These are phyloP conservation scores for Lasiosphaeris hirsuta DNA, from an alignment of 495 filamentous ascomycete species.

Conservation along the genomic window DNA sequence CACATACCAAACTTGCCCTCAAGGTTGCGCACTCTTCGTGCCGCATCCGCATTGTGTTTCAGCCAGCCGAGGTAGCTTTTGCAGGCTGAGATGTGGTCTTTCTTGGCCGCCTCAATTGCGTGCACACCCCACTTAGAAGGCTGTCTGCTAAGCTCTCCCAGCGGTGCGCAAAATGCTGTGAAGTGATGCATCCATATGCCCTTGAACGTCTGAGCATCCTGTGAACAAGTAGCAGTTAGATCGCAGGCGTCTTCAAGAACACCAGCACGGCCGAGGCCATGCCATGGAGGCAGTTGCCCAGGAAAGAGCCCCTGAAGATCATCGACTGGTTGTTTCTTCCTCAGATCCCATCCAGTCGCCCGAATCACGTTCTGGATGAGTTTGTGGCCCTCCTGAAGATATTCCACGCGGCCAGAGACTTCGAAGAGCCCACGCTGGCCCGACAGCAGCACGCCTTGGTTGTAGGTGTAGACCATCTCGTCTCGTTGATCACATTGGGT, in stretches of 20 bases:
- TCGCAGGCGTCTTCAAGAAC: slow-evolving; percentile 88
- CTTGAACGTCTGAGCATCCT: slow-evolving; percentile 91
- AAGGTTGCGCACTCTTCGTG: slow-evolving; percentile 63
- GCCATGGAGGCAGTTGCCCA: slow-evolving; percentile 53
- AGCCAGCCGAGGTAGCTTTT: slow-evolving; percentile 69
- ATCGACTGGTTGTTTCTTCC: slow-evolving; percentile 31
- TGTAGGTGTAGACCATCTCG: slow-evolving; percentile 92
- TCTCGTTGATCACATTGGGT: slow-evolving; percentile 73
- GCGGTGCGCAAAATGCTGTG: slow-evolving; percentile 68
- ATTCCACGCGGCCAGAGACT: slow-evolving; percentile 61
- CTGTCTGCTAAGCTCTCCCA: slow-evolving; percentile 37
- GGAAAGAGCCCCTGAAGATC: slow-evolving; percentile 15
- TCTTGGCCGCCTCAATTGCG: slow-evolving; percentile 12
- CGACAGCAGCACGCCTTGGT: slow-evolving; percentile 90
- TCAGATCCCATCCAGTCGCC: slow-evolving; percentile 70
- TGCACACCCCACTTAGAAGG: background rate
- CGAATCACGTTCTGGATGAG: slow-evolving; percentile 67
- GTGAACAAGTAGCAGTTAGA: slow-evolving; percentile 66
- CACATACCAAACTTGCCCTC: slow-evolving; percentile 79
- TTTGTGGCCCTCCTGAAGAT: slow-evolving; percentile 74
- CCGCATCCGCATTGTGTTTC: slow-evolving; percentile 70
- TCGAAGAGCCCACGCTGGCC: slow-evolving; percentile 78
- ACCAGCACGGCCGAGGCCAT: slow-evolving; percentile 71
- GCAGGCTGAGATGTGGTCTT: slow-evolving; percentile 58
- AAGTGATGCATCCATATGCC: slow-evolving; percentile 93